Evolutionary conservation across 2,329 filamentous ascomycete species (phyloP), one percentile per base, ranked within the genome.

Genomic region (Stemphylium vesicarium): DNA sequence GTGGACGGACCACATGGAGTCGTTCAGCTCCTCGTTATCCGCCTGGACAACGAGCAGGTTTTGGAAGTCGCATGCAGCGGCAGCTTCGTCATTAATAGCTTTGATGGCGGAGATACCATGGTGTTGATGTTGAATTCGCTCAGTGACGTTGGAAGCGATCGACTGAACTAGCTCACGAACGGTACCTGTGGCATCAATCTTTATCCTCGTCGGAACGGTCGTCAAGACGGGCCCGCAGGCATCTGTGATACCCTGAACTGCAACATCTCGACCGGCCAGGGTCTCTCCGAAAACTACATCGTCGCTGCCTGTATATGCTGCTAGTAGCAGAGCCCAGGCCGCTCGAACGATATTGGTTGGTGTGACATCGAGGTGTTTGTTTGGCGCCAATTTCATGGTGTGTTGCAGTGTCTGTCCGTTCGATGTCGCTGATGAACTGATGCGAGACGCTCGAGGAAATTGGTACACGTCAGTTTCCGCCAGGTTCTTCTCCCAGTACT

Each of bases 1-100:
- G 37, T 69, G 51, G 15, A 67, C 61, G 4, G 60, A 65, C 70
- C 69, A 73, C 46, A 71, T 64, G 0, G 63, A 64, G 26, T 72
- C 65, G 5, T 54, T 29, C 4, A 67, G 57, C 32, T 65, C 42
- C 26, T 65, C 62, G 6, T 60, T 59, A 2, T 64, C 73, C 4
- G 69, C 68, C 46, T 86, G 83, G 20, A 86, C 78, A 0, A 85
- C 81, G 1, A 87, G 69, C 7, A 83, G 79, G 0, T 82, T 85
- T 6, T 81, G 79, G 40, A 85, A 77, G 57, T 85, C 80, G 62
- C 84, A 86, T 2, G 84, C 84, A 54, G 83, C 77, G 9, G 81
- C 76, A 4, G 82, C 80, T 53, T 85, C 83, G 1, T 79, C 74
- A 62, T 82, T 84, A 11, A 77, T 65, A 12, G 69, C 68, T 26